Evolutionary conservation across 345 rosid genomes (phyloP).

Genomic region (Mallotus nudiflorus): DNA sequence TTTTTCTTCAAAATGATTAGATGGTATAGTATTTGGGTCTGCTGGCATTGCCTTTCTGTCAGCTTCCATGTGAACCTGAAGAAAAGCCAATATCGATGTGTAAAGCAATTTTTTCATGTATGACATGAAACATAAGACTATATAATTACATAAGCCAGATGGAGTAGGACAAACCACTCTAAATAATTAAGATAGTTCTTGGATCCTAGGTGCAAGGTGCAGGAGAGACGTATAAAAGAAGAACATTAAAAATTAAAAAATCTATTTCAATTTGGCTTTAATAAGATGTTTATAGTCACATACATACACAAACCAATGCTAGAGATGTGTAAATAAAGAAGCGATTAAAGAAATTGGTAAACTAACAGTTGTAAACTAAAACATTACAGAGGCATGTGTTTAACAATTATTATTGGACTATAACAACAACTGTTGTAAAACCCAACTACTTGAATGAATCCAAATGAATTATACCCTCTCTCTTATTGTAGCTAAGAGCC

Average conservation of each 20-base stretch:
- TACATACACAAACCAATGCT: too few species aligned
- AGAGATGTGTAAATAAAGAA: too few species aligned
- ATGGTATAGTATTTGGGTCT: conserved; percentile 40
- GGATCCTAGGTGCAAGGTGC: too few species aligned
- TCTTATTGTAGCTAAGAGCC: conserved; percentile 85
- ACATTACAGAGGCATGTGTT: too few species aligned
- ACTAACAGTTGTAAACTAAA: too few species aligned
- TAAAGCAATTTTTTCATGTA: not conserved
- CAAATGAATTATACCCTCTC: conserved; percentile 61
- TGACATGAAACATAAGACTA: not conserved
- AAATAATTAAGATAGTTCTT: not conserved
- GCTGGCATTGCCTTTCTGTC: conserved; percentile 69
- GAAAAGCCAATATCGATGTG: not conserved
- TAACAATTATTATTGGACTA: too few species aligned
- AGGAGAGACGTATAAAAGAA: too few species aligned
- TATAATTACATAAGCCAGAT: not conserved
- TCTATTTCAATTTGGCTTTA: too few species aligned
- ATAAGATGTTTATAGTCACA: too few species aligned
- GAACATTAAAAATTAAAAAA: too few species aligned
- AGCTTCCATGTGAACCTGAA: conserved; percentile 93
- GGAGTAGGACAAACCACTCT: not conserved
- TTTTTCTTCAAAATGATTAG: conserved; percentile 56
- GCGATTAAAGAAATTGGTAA: too few species aligned
- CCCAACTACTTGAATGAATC: conserved; percentile 10
- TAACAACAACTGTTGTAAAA: not conserved